phyloP scores from a whole-genome alignment of 805 yeast genomes.

The Candida golubevii region DNA sequence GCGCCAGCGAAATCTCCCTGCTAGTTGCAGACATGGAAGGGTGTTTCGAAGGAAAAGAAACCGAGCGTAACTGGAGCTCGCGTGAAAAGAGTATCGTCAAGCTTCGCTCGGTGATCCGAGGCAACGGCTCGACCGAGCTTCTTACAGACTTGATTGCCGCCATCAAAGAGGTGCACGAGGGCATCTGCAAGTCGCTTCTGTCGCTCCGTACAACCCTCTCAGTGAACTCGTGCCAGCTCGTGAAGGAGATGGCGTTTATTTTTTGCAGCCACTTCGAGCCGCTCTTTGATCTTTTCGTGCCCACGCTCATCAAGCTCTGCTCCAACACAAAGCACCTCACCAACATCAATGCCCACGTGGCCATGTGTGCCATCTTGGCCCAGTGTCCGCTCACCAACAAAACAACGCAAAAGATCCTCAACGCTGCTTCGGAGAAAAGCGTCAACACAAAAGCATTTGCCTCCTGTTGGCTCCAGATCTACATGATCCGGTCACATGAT shows the following conservation, averaged over 20 bases:
- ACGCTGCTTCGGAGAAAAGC: conserved; percentile 63
- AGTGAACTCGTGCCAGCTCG: conserved; percentile 66
- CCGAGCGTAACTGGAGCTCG: conserved; percentile 79
- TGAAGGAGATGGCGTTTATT: conserved; percentile 58
- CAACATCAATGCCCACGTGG: conserved; percentile 52
- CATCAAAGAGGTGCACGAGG: conserved; percentile 39
- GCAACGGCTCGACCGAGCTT: conserved; percentile 43
- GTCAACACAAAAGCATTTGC: conserved; percentile 66
- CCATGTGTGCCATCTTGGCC: conserved; percentile 51
- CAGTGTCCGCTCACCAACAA: conserved; percentile 52
- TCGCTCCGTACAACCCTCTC: conserved; percentile 86
- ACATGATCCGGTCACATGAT: conserved; percentile 48
- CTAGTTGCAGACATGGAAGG: conserved; percentile 19
- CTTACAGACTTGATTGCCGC: conserved; percentile 34
- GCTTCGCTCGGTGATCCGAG: conserved; percentile 58
- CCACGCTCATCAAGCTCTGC: conserved; percentile 48
- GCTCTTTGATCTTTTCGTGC: conserved; percentile 46
- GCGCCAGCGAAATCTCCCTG: conserved; percentile 17
- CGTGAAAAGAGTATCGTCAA: conserved; percentile 62
- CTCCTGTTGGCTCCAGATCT: conserved; percentile 64
- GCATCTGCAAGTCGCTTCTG: conserved; percentile 57
- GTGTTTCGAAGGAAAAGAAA: conserved; percentile 67
- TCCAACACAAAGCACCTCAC: conserved; percentile 63
- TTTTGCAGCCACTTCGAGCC: conserved; percentile 41
- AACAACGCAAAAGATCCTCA: conserved; percentile 44